A percentile compares a stretch with the other conserved stretches of the same genome.
Conservation (phyloP, 139 green algal species). For the Astrephomene gubernaculifera region DNA sequence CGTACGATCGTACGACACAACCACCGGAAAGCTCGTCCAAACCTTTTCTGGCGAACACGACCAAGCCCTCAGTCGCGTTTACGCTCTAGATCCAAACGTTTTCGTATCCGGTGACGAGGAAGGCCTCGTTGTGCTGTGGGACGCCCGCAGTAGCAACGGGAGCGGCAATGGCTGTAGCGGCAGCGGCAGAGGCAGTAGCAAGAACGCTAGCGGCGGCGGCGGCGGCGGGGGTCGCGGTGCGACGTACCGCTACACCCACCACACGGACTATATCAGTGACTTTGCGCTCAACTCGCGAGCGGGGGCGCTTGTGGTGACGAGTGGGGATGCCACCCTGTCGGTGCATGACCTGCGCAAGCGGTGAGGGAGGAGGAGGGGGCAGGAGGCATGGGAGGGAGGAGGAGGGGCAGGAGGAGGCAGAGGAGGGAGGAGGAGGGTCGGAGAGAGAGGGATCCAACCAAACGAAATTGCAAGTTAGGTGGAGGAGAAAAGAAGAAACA, state of each 20-base stretch:
- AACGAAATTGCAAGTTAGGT: no score
- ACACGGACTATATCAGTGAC: conserved; percentile 89
- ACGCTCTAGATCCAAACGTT: conserved; percentile 34
- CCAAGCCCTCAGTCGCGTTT: conserved; percentile 70
- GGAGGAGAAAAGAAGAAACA: no score
- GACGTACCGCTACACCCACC: conserved; percentile 51
- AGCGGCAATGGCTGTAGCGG: no score
- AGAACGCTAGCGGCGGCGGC: no score
- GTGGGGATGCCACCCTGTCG: conserved; percentile 87
- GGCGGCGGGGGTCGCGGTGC: no score
- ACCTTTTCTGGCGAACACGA: conserved; percentile 70
- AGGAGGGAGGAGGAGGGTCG: no score
- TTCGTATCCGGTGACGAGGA: conserved; percentile 84
- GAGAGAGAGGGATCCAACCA: no score
- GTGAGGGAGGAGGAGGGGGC: not conserved
- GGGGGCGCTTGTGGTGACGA: conserved; percentile 70
- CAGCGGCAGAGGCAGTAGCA: no score
- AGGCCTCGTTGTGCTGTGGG: conserved; percentile 86
- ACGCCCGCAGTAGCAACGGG: conserved; percentile 73
- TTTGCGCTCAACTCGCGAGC: conserved; percentile 58
- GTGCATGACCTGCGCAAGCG: conserved; percentile 70
- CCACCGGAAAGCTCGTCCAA: conserved; percentile 52
- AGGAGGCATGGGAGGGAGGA: no score
- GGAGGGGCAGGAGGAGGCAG: not conserved
- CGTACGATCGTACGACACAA: conserved; percentile 50